These are phyloP conservation scores for Glomus cerebriforme DNA, from an alignment of 192 early-diverging fungal species.

Conservation along the genomic window DNA sequence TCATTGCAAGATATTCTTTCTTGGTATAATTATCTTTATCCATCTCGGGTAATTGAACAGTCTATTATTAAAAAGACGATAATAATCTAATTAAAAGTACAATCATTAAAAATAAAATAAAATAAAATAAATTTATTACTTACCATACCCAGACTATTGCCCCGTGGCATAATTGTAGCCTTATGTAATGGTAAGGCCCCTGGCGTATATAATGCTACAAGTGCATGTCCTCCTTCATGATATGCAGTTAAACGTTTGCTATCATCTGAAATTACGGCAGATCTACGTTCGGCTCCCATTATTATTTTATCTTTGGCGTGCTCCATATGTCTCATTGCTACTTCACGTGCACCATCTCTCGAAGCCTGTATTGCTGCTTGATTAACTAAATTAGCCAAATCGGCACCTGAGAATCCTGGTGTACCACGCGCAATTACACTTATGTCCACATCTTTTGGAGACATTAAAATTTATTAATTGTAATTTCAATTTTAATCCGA, in stretches of 20 bases:
- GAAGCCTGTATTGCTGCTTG: slow-evolving; percentile 95
- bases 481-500: background rate
- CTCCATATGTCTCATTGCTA: slow-evolving; percentile 86
- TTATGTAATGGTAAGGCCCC: slow-evolving; percentile 97
- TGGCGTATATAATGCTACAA: slow-evolving; percentile 93
- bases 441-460: slow-evolving; percentile 70
- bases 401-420: slow-evolving; percentile 99
- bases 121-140: background rate
- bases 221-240: slow-evolving; percentile 97
- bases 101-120: background rate
- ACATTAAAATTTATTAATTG: background rate
- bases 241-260: slow-evolving; percentile 91
- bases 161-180: slow-evolving; percentile 97
- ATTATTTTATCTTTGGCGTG: slow-evolving; percentile 98
- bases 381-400: slow-evolving; percentile 96
- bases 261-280: slow-evolving; percentile 88
- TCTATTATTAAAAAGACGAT: slow-evolving; percentile 48
- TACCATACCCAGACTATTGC: slow-evolving; percentile 73
- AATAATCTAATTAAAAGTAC: background rate
- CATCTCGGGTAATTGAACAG: slow-evolving; percentile 91
- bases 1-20: slow-evolving; percentile 81
- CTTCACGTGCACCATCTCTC: slow-evolving; percentile 70
- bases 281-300: slow-evolving; percentile 96
- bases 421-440: slow-evolving; percentile 91
- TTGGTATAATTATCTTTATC: slow-evolving; percentile 81